Evolutionary conservation across 2,329 filamentous ascomycete genomes (phyloP).

Genomic region (Trichophyton equinum): DNA sequence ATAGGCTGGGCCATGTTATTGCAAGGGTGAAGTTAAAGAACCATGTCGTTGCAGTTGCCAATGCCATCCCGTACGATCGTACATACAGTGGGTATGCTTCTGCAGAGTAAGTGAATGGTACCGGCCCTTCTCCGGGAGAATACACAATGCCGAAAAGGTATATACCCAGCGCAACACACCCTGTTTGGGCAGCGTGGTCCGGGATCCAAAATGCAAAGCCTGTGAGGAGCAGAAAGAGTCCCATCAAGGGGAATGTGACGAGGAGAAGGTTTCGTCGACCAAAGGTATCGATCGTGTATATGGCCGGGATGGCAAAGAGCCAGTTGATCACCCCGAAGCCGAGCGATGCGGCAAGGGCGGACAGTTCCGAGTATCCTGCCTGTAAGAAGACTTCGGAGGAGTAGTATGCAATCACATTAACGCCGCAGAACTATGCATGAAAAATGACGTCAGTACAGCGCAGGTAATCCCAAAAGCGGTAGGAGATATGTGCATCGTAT

Average conservation of each 20-base stretch:
- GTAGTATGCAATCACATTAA: conserved; percentile 49
- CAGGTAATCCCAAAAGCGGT: neutral
- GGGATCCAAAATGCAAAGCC: conserved; percentile 44
- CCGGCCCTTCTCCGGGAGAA: conserved; percentile 49
- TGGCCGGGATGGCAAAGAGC: conserved; percentile 49
- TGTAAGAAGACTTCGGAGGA: conserved; percentile 48
- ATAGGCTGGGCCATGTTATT: conserved; percentile 42
- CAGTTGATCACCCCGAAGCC: conserved; percentile 53
- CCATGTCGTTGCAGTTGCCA: conserved; percentile 51
- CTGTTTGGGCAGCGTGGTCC: conserved; percentile 25
- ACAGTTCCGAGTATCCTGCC: conserved; percentile 38
- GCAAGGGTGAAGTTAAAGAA: conserved; percentile 45
- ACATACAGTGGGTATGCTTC: conserved; percentile 55
- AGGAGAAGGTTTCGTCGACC: conserved; percentile 53
- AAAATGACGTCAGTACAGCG: neutral
- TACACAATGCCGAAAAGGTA: conserved; percentile 36
- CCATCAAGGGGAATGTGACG: conserved; percentile 54
- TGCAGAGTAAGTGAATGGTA: conserved; percentile 55
- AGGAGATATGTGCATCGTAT: neutral
- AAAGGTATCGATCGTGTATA: conserved; percentile 57
- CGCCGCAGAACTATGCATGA: conserved; percentile 30
- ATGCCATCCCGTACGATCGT: conserved; percentile 49
- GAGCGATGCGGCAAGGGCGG: conserved; percentile 45
- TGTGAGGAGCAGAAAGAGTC: conserved; percentile 39
- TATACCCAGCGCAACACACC: conserved; percentile 32